Conservation (phyloP, 306 rosid species). For the Cucurbita moschata region DNA sequence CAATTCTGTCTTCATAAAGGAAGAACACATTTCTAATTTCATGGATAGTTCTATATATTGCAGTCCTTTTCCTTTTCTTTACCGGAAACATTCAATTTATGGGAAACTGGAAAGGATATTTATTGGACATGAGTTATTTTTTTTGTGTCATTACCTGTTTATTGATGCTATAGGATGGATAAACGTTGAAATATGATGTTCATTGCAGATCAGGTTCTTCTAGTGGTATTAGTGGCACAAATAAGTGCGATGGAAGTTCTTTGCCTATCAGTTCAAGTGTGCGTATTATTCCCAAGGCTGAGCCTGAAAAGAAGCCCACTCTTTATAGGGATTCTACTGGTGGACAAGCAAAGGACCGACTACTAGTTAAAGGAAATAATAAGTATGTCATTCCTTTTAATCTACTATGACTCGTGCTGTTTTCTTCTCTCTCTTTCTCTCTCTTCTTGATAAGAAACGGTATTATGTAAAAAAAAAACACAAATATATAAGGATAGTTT, state of each 20-base stretch:
- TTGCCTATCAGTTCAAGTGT: conserved; percentile 30
- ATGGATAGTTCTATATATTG: neutral
- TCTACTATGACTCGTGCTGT: neutral
- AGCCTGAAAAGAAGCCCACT: conserved; percentile 33
- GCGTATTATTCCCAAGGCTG: conserved; percentile 37
- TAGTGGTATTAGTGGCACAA: conserved; percentile 21
- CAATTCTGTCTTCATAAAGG: neutral
- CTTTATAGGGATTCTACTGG: conserved; percentile 33
- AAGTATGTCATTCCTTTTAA: conserved; percentile 28
- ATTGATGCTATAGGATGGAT: neutral
- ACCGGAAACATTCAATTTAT: neutral
- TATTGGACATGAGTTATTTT: neutral
- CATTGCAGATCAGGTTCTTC: conserved; percentile 48
- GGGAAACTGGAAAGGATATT: neutral
- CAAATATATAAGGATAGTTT: neutral
- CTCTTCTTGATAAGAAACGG: neutral
- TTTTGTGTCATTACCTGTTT: neutral
- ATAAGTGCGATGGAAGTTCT: conserved; percentile 41
- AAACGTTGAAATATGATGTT: conserved; percentile 7
- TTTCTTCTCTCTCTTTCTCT: neutral
- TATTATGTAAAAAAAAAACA: neutral
- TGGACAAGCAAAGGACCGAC: conserved; percentile 43
- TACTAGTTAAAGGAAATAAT: conserved; percentile 39
- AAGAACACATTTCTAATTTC: neutral
- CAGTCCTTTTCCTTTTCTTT: neutral